Percentiles rank a stretch among this genome's conserved stretches.
Evolutionary conservation across 2,329 filamentous ascomycete species (phyloP).

Genomic region (Bisporella sp.): DNA sequence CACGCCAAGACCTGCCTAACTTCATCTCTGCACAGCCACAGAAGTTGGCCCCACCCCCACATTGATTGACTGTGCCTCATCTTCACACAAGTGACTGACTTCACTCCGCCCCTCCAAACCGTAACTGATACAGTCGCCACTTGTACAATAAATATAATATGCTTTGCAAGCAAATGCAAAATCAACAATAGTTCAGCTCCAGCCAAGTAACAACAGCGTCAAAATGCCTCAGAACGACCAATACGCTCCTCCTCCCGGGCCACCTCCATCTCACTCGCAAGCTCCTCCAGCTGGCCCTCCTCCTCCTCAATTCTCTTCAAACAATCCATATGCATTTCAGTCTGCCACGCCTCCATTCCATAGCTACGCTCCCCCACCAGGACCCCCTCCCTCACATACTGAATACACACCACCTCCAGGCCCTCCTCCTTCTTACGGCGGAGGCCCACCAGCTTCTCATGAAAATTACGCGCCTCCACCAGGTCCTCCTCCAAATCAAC

Average conservation of each 20-base stretch:
- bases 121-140: too few relatives aligned
- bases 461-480: slow-evolving; percentile 31
- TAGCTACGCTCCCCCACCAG: slow-evolving; percentile 8
- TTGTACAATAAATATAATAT: too few relatives aligned
- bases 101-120: too few relatives aligned
- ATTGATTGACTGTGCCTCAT: too few relatives aligned
- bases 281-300: slow-evolving; percentile 32
- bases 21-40: too few relatives aligned
- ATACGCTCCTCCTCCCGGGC: slow-evolving; percentile 26
- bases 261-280: slow-evolving; percentile 21
- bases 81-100: too few relatives aligned
- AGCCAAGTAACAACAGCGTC: slow-evolving; percentile 2
- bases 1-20: too few relatives aligned
- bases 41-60: too few relatives aligned
- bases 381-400: slow-evolving; percentile 28
- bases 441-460: slow-evolving; percentile 10
- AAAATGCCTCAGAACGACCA: slow-evolving; percentile 22
- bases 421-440: slow-evolving; percentile 21
- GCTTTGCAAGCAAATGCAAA: too few relatives aligned
- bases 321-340: slow-evolving; percentile 8
- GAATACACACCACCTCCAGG: slow-evolving; percentile 24
- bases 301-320: slow-evolving; percentile 26
- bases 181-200: background rate
- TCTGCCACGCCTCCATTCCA: background rate
- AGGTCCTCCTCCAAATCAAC: slow-evolving; percentile 26